Conservation (phyloP, 805 yeast genomes). For the Candida nanaspora region DNA sequence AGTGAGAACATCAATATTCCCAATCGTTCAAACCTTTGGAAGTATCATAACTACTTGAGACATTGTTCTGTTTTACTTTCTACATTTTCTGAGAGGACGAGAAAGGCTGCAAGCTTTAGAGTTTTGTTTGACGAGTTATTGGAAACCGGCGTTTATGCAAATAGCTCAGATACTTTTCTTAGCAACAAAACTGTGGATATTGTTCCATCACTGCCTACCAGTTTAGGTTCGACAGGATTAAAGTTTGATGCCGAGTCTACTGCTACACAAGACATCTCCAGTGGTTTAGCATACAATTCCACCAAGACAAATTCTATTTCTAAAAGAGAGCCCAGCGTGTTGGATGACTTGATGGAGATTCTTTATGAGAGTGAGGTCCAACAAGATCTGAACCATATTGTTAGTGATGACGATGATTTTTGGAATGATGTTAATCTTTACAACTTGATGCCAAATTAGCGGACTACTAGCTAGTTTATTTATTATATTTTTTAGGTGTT, state of each 20-base stretch:
- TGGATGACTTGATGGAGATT: conserved; percentile 7
- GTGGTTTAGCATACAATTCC: too few relatives aligned
- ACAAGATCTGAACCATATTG: neutral
- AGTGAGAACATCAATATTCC: neutral
- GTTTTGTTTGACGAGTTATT: conserved; percentile 10
- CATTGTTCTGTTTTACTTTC: conserved; percentile 11
- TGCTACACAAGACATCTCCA: too few relatives aligned
- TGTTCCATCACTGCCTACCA: too few relatives aligned
- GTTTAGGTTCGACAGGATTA: too few relatives aligned
- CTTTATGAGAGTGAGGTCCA: conserved; percentile 1
- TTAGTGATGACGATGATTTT: conserved; percentile 10
- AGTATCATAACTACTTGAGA: conserved; percentile 9
- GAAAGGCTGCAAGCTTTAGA: conserved; percentile 13
- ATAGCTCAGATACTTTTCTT: neutral
- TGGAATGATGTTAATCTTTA: conserved; percentile 3
- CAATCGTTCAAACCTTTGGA: conserved; percentile 4
- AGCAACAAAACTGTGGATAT: too few relatives aligned
- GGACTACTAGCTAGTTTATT: too few relatives aligned
- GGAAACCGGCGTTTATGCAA: conserved; percentile 8
- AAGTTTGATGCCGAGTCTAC: too few relatives aligned
- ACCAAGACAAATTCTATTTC: neutral
- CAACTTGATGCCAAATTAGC: too few relatives aligned
- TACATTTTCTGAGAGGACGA: conserved; percentile 11
- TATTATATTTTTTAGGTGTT: too few relatives aligned
- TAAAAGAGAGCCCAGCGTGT: conserved; percentile 2